Percentiles rank a stretch among this genome's conserved stretches.
Conservation (phyloP, 495 filamentous ascomycete species). For the Bacidia rubella region DNA sequence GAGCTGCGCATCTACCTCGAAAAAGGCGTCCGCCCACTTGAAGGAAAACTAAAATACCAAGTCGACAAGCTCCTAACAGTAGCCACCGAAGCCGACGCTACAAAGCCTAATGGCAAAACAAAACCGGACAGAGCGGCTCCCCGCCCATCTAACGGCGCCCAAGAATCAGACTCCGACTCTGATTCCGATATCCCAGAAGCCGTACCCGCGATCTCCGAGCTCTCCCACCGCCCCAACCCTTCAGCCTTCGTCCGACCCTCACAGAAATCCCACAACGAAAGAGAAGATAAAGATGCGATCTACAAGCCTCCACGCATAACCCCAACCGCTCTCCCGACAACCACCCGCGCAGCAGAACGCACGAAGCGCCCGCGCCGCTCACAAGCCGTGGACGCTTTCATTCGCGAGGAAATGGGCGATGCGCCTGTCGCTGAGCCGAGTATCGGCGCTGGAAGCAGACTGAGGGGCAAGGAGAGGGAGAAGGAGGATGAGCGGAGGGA, state of each 20-base stretch:
- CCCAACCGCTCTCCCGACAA: conserved; percentile 49
- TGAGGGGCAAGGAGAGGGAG: conserved; percentile 53
- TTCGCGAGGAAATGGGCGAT: conserved; percentile 61
- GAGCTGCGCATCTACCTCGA: conserved; percentile 81
- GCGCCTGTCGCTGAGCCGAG: conserved; percentile 67
- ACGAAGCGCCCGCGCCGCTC: conserved; percentile 47
- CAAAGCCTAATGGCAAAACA: conserved; percentile 17
- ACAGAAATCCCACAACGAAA: conserved; percentile 10
- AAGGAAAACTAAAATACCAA: conserved; percentile 72
- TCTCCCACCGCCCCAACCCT: conserved; percentile 55
- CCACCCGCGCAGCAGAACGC: conserved; percentile 40
- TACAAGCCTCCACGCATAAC: conserved; percentile 80
- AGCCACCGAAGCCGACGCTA: conserved; percentile 56
- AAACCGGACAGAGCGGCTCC: conserved; percentile 18
- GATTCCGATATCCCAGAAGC: conserved; percentile 27
- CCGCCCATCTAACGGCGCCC: conserved; percentile 19
- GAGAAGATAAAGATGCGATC: conserved; percentile 31
- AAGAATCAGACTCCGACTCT: conserved; percentile 23
- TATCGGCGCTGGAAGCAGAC: conserved; percentile 68
- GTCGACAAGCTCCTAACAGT: conserved; percentile 82
- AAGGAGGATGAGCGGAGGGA: conserved; percentile 57
- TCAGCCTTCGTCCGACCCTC: conserved; percentile 39
- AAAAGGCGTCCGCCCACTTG: conserved; percentile 79
- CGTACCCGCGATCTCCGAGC: conserved; percentile 41
- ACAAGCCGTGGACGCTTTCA: conserved; percentile 70